Percentiles rank a stretch among this genome's conserved stretches.
These are phyloP conservation scores for Balakata baccata DNA, from an alignment of 345 rosid species.

Conservation along the genomic window DNA sequence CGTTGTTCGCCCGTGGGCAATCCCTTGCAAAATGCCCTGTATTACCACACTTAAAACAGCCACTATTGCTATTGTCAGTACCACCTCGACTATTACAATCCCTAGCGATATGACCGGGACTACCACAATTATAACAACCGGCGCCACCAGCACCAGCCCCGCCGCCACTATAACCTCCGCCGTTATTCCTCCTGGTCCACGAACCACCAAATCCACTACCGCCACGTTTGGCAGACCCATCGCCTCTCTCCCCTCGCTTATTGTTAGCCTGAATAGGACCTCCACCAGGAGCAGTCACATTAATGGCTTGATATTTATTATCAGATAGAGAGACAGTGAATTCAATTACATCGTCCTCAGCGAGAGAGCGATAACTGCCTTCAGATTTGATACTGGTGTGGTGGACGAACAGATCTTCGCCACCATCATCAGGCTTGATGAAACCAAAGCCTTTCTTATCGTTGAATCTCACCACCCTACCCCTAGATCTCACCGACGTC, in stretches of 20 bases:
- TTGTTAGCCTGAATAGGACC: conserved; percentile 16
- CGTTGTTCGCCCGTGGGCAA: conserved; percentile 7
- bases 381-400: conserved; percentile 77
- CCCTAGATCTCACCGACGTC: conserved; percentile 38
- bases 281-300: conserved; percentile 40
- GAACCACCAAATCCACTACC: conserved; percentile 23
- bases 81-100: conserved; percentile 20
- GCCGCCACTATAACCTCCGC: conserved; percentile 21
- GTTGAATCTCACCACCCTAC: conserved; percentile 72
- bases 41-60: conserved; percentile 25
- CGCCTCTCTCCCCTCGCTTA: conserved; percentile 19
- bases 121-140: conserved; percentile 29
- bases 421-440: conserved; percentile 83
- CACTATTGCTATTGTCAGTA: background rate
- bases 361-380: conserved; percentile 37
- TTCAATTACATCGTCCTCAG: conserved; percentile 36
- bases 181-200: conserved; percentile 12
- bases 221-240: conserved; percentile 14
- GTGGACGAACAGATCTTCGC: conserved; percentile 85
- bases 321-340: conserved; percentile 27
- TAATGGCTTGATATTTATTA: conserved; percentile 34
- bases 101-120: conserved; percentile 26
- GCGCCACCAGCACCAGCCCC: background rate
- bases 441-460: conserved; percentile 84
- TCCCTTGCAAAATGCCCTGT: conserved; percentile 29